Conservation (phyloP, 2,329 filamentous ascomycete species). For the Aspergillus pseudonomiae region DNA sequence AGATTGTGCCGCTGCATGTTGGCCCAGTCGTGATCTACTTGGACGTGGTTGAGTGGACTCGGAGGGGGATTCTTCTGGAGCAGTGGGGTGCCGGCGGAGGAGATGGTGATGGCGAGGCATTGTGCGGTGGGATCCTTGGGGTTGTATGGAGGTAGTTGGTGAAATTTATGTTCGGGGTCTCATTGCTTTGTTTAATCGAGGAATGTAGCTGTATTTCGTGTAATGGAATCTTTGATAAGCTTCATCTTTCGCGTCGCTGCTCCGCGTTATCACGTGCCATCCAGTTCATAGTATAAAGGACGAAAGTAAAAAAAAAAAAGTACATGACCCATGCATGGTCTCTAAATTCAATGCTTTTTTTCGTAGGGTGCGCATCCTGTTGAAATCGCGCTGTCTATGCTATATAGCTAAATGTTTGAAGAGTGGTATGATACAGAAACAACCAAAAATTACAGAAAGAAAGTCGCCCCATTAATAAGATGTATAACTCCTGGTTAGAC, state of each 20-base stretch:
- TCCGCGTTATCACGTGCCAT: constrained; percentile 3
- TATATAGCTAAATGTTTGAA: constrained; percentile 3
- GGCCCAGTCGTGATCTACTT: constrained; percentile 14
- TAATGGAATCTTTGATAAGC: background rate
- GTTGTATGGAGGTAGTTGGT: background rate
- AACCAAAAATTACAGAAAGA: constrained; percentile 2
- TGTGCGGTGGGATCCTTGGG: constrained; percentile 4
- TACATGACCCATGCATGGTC: background rate
- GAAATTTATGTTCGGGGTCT: background rate
- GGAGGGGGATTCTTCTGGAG: background rate
- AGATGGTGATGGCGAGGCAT: constrained; percentile 28
- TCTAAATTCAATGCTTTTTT: background rate
- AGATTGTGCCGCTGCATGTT: constrained; percentile 11
- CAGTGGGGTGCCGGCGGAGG: constrained; percentile 16
- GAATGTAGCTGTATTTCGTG: background rate
- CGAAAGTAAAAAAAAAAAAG: background rate
- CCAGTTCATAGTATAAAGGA: background rate
- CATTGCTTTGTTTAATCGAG: background rate
- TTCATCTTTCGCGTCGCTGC: background rate
- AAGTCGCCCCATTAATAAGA: background rate
- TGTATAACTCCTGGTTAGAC: background rate
- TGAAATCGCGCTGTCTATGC: constrained; percentile 2
- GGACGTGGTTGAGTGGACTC: constrained; percentile 16
- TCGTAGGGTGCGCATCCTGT: background rate
- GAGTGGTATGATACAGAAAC: constrained; percentile 16